Base-by-base conservation (phyloP, 495 filamentous ascomycete species). In the Tuber calosporum region DNA sequence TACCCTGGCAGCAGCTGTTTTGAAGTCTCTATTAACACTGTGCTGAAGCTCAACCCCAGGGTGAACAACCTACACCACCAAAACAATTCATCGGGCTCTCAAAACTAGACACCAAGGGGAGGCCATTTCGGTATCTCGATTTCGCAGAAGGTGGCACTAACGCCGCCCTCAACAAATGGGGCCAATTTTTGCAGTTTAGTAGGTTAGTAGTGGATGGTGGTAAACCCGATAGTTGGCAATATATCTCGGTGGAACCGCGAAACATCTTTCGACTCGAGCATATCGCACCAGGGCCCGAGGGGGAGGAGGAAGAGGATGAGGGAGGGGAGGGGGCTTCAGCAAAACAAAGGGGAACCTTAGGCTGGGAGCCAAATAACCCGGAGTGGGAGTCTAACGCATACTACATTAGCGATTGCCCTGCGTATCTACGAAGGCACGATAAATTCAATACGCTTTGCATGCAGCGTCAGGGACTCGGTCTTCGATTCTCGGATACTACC, bases 81-180 rank as follows among this genome's bases (percentile, higher is more conserved):
- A 62, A 62, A 13, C 53, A 62, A n/a, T 34, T 34, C 2, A 30
- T 62, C 26, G n/a, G n/a, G 0, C 53, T 62, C 53, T 34, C n/a
- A 17, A 34, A 17, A 34, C 53, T 62, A 62, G 53, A 62, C 26
- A 17, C 53, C 2, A 34, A 34, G 26, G 53, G 17, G 26, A 62
- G 34, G 22, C 15, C 11, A 34, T 62, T 62, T 62, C 53, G 53
- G 34, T 62, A 62, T 34, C 53, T 62, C 53, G 53, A 62, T 62
- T 62, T 62, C 53, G 53, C 53, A 34, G 53, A 62, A 62, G 53
- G 53, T 62, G 53, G 53, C n/a, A 13, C 53, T 30, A 62, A 62
- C 11, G 53, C 53, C n/a, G 53, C 53, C 53, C 53, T 62, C 53
- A 62, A 62, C 13, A 62, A 17, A 62, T 62, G 53, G 53, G 53